Conservation (phyloP, 345 rosid genomes). For the Lepidium africanum region DNA sequence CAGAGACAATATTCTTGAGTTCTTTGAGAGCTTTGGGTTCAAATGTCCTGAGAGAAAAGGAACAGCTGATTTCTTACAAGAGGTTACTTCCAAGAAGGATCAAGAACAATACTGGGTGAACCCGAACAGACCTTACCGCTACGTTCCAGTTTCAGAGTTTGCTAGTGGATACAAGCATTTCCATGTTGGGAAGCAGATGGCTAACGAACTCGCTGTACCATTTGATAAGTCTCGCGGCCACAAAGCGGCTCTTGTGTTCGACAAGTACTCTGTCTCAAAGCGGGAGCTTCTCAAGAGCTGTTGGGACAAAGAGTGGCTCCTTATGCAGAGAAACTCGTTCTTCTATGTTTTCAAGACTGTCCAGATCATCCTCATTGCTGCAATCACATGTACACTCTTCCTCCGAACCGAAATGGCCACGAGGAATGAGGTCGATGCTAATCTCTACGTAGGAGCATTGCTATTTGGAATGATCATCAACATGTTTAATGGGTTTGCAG, state of each 20-base stretch:
- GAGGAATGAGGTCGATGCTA: constrained; percentile 4
- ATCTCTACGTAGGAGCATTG: constrained; percentile 43
- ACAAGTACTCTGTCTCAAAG: constrained; percentile 36
- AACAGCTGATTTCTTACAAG: constrained; percentile 68
- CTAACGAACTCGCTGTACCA: constrained; percentile 37
- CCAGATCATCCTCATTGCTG: constrained; percentile 44
- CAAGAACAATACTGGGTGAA: constrained; percentile 57
- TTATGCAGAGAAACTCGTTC: constrained; percentile 23
- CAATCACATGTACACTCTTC: constrained; percentile 43
- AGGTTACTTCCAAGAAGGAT: constrained; percentile 59
- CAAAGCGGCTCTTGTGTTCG: constrained; percentile 38
- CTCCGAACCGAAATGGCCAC: constrained; percentile 34
- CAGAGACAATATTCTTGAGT: constrained; percentile 37
- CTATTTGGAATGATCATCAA: constrained; percentile 40
- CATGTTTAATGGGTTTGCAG: constrained; percentile 57
- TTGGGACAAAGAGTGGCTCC: constrained; percentile 39
- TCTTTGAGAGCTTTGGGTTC: constrained; percentile 60
- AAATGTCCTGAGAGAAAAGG: constrained; percentile 69
- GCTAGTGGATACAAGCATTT: constrained; percentile 30
- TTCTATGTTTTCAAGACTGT: constrained; percentile 26
- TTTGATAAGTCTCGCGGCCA: constrained; percentile 29
- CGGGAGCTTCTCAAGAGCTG: constrained; percentile 62
- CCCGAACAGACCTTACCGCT: constrained; percentile 28
- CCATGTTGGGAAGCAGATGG: constrained; percentile 32
- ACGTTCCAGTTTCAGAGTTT: constrained; percentile 43